Base-by-base conservation (phyloP, 352 stramenopile species). In the Aphanomyces stellatus region DNA sequence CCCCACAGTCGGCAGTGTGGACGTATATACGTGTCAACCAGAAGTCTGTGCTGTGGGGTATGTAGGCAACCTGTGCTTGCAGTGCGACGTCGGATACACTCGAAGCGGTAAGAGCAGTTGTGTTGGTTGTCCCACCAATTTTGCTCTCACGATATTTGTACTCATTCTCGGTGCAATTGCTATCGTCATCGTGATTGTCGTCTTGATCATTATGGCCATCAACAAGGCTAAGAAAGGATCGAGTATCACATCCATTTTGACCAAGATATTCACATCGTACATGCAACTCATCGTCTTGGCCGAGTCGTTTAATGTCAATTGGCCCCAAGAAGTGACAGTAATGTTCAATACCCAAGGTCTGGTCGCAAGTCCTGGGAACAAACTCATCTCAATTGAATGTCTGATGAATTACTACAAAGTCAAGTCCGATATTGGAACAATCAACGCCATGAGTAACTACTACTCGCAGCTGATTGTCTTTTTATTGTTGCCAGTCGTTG, bases 241-340 rank as follows among this genome's bases (percentile, higher is more conserved):
- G 4, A 40, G 51, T 24, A 55, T 67, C 27, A 41, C n/a, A 10
- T 67, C 60, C 10, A 57, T 57, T 24, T 41, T 67, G 30, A 51
- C 30, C 35, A 67, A 67, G 25, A 67, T 67, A 25, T 67, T 67
- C 22, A 67, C 60, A 8, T 67, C 60, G 28, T 67, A 57, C 30
- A 11, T 67, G 33, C 60, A 67, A 31, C 60, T 67, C 8, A 40
- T 67, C 7, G 57, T 37, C 41, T 24, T 67, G n/a, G 60, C 60
- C 15, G 60, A 40, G 22, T 67, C 60, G 24, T 67, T 67, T 22
- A 40, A 67, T 35, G 5, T 67, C 15, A 17, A 67, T 25, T 67
- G 60, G 60, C 60, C 60, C 17, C 13, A 7, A 35, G 17, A 43
- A 17, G 60, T 67, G 6, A 28, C 17, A 11, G n/a, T 40, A 1